Conservation (phyloP, 495 filamentous ascomycete species). For the Tuber umbilicatum region DNA sequence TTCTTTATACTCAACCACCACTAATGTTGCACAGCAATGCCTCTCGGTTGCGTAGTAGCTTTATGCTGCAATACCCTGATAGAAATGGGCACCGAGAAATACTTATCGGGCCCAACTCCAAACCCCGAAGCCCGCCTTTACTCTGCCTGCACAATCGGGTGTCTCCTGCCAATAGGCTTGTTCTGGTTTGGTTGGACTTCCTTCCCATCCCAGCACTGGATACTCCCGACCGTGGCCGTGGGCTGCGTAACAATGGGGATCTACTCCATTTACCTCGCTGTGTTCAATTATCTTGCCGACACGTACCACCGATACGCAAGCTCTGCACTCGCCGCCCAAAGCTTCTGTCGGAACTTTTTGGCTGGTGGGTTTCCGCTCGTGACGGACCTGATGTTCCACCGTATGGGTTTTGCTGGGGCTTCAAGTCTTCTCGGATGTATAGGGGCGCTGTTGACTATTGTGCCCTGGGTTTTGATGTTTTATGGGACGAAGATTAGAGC, state of each 20-base stretch:
- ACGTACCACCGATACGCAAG: slow-evolving; percentile 77
- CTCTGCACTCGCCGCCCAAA: slow-evolving; percentile 82
- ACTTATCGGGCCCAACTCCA: slow-evolving; percentile 41
- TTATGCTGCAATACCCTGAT: slow-evolving; percentile 60
- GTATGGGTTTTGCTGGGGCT: slow-evolving; percentile 65
- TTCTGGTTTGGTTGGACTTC: slow-evolving; percentile 81
- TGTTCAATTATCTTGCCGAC: slow-evolving; percentile 94
- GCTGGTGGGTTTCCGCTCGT: slow-evolving; percentile 78
- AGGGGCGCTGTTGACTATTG: slow-evolving; percentile 61
- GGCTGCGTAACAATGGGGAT: slow-evolving; percentile 78
- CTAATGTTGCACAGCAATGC: slow-evolving; percentile 50
- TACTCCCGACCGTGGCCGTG: slow-evolving; percentile 65
- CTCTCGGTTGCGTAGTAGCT: slow-evolving; percentile 59
- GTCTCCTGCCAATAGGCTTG: slow-evolving; percentile 57
- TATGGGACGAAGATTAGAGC: slow-evolving; percentile 73
- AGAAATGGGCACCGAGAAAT: slow-evolving; percentile 42
- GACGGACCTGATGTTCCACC: slow-evolving; percentile 62
- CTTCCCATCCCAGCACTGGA: slow-evolving; percentile 64
- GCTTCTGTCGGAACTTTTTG: slow-evolving; percentile 74
- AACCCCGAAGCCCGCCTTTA: slow-evolving; percentile 72
- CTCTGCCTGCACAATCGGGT: slow-evolving; percentile 63
- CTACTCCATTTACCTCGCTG: slow-evolving; percentile 77
- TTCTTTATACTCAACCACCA: not conserved
- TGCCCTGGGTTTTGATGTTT: slow-evolving; percentile 80
- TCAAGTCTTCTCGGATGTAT: slow-evolving; percentile 71